These are phyloP conservation scores for Lentinula novae-zelandiae DNA, from an alignment of 1,284 basidiomycete species.

Conservation along the genomic window DNA sequence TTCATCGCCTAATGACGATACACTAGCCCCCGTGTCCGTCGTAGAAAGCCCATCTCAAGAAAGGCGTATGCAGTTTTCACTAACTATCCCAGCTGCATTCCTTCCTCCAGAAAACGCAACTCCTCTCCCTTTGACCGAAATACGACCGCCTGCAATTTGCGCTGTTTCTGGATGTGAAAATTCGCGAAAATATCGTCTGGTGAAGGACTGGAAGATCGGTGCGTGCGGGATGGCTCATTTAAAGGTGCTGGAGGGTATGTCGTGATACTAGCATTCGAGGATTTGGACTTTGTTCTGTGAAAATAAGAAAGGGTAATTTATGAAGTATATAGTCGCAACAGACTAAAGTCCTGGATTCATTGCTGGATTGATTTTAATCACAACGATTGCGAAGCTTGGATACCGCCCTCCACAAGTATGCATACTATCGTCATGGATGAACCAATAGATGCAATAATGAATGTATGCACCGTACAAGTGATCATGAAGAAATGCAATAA, in stretches of 20 bases:
- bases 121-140: constrained; percentile 15
- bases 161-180: constrained; percentile 36
- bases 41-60: background rate
- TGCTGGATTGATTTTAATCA: too few species aligned
- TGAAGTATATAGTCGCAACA: too few species aligned
- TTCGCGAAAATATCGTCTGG: constrained; percentile 38
- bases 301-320: too few species aligned
- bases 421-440: background rate
- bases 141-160: constrained; percentile 24
- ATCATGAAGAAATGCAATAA: background rate
- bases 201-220: constrained; percentile 38
- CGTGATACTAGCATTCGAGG: background rate
- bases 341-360: too few species aligned
- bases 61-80: constrained; percentile 9
- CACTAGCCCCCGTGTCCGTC: background rate
- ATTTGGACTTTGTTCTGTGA: background rate
- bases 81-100: constrained; percentile 10
- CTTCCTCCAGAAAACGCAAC: background rate
- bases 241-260: constrained; percentile 39
- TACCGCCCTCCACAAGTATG: too few species aligned
- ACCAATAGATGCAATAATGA: background rate
- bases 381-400: too few species aligned
- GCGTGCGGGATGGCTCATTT: constrained; percentile 51
- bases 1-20: background rate
- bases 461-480: background rate